Evolutionary conservation across 495 filamentous ascomycete species (phyloP), one percentile per base, ranked within the genome.

Genomic region (Trichoderma asperelloides): DNA sequence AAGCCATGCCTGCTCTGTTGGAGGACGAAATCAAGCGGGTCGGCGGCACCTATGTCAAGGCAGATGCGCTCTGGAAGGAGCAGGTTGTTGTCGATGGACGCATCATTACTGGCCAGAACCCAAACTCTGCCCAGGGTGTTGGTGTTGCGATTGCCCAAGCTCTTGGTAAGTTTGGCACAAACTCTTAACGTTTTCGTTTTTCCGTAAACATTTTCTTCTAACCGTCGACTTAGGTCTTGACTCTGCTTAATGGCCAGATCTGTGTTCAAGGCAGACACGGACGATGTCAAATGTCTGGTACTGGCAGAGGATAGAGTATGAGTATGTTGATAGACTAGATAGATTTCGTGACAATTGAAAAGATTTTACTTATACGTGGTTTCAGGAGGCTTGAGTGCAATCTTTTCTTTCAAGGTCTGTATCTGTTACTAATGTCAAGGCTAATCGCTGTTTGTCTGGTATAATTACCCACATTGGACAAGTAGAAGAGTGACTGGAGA

Each of bases 101-200:
- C 70, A 66, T 93, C 66, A 89, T 93, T 68, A 92, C 90, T 2
- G 90, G 90, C 0, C 89, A 93, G 79, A 93, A 92, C 70, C 89
- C 90, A 13, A 84, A 82, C 13, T 88, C 84, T 73, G 88, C 87
- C 16, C 79, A 78, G 30, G 81, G 74, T 0, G 78, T 92, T 63
- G 89, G 82, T 0, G 80, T 88, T 74, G 80, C 73, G n/a, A 70
- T 82, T 69, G 70, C 76, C 12, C 76, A 75, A 70, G 70, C 72
- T 13, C 69, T 76, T 39, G 65, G 65, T 66, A 68, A 45, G 41
- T 45, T 45, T 45, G 41, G 41, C 11, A 45, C n/a, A n/a, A n/a
- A 15, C 41, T 45, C 18, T 45, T 12, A 12, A 45, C 2, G 41
- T 18, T 15, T 45, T 45, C 41, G 1, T 7, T 18, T 15, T 45